Base-by-base conservation (phyloP, 768 basidiomycete species). In the Boletus tomentosulus region DNA sequence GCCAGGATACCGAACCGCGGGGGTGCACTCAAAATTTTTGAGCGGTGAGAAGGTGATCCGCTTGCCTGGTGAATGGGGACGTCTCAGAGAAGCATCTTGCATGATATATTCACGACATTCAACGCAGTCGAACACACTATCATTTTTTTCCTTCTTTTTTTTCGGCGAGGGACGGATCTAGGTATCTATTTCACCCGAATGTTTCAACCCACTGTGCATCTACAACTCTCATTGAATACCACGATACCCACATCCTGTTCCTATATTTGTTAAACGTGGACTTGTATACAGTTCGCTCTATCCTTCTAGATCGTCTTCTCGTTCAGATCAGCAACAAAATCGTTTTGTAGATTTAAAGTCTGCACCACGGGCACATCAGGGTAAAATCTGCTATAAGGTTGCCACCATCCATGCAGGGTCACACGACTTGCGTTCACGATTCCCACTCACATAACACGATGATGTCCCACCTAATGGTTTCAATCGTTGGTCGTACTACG, bases 401-500 rank as follows among this genome's bases (percentile, higher is more conserved):
- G 30, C 30, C 11, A 31, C 9, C 30, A 10, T 31, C 11, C 30
- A 8, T 31, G 30, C 30, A 31, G 30, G 30, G 30, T 10, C 35
- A 37, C 35, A 37, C 13, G 8, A 37, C 30, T 31, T 10, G 30
- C 30, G 30, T 8, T 31, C 30, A 31, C 30, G 11, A 31, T 31
- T 31, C 30, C 30, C 30, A 31, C 30, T 10, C 30, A 31, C 9
- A 31, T 31, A 6, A 37, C 44, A 16, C 16, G 42, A 66, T 67
- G 63, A 43, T 55, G 22, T 79, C 82, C 55, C 76, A 77, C 53
- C 70, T 86, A 47, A 80, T 73, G 58, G 78, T 85, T 13, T 73
- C 75, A 57, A 72, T 88, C 60, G 78, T 85, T 54, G 78, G 73
- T 86, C 55, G 74, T 85, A 54, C 75, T 87, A 50, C 74, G 83